Evolutionary conservation across 2,329 filamentous ascomycete genomes (phyloP).

Genomic region (Alternaria triticimaculans): DNA sequence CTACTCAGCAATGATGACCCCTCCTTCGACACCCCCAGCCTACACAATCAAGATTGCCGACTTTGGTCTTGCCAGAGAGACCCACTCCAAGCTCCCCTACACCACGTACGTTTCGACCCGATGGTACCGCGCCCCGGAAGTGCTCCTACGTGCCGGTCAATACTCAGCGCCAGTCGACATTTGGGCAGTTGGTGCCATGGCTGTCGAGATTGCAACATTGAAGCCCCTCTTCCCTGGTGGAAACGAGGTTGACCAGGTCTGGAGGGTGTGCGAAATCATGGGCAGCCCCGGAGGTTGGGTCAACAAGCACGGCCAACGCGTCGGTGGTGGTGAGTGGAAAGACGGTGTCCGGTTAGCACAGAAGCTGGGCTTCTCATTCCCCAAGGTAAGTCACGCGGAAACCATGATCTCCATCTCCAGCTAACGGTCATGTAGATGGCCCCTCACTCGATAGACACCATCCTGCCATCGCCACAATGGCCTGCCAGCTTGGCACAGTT

Average conservation of each 20-base stretch:
- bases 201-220: constrained; percentile 93
- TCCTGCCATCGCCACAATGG: constrained; percentile 90
- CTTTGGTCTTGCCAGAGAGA: constrained; percentile 96
- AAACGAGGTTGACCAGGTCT: constrained; percentile 98
- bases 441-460: constrained; percentile 93
- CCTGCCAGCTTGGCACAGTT: constrained; percentile 86
- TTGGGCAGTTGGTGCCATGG: constrained; percentile 98
- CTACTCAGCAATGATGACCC: constrained; percentile 92
- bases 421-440: constrained; percentile 77
- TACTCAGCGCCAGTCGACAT: constrained; percentile 98
- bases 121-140: constrained; percentile 95
- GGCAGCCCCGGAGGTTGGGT: constrained; percentile 98
- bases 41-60: constrained; percentile 99
- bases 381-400: constrained; percentile 63
- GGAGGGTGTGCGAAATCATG: constrained; percentile 99
- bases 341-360: constrained; percentile 91
- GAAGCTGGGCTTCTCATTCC: constrained; percentile 97
- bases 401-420: background rate
- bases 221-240: constrained; percentile 97
- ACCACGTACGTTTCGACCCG: constrained; percentile 98
- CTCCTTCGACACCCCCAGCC: constrained; percentile 88
- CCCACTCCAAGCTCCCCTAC: constrained; percentile 93
- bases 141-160: constrained; percentile 89
- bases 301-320: constrained; percentile 83
- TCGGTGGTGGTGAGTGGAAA: constrained; percentile 97